phyloP scores from a whole-genome alignment of 352 stramenopile species.

The Pythium angustatum region DNA sequence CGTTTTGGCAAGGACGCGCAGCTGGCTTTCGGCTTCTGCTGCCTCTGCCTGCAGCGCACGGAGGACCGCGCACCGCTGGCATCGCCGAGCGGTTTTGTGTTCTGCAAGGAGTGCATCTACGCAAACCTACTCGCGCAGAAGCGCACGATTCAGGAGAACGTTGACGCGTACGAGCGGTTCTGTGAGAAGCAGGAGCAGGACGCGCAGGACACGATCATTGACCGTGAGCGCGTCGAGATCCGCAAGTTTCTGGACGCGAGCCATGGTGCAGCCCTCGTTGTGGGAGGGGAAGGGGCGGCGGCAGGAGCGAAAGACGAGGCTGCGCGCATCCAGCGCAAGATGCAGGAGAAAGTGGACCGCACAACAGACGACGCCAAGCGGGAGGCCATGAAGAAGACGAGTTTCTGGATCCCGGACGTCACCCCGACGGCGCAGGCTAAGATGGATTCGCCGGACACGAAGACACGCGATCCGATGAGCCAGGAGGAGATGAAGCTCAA shows the following conservation, averaged over 20 bases:
- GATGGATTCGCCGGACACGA: slow-evolving; percentile 62
- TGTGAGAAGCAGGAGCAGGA: slow-evolving; percentile 51
- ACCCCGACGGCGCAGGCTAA: slow-evolving; percentile 56
- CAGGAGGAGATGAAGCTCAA: slow-evolving; percentile 84
- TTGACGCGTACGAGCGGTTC: slow-evolving; percentile 62
- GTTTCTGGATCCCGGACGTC: slow-evolving; percentile 87
- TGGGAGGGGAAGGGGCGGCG: background rate
- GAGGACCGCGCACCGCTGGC: slow-evolving; percentile 60
- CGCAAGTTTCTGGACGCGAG: slow-evolving; percentile 52
- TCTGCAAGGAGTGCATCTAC: slow-evolving; percentile 90
- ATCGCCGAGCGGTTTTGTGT: slow-evolving; percentile 73
- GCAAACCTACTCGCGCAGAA: slow-evolving; percentile 84
- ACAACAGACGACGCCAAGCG: slow-evolving; percentile 73
- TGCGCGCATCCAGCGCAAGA: slow-evolving; percentile 38
- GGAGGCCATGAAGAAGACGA: slow-evolving; percentile 77
- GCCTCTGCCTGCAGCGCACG: slow-evolving; percentile 68
- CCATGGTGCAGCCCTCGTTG: slow-evolving; percentile 11
- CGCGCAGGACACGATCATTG: slow-evolving; percentile 48
- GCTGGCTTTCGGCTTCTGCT: slow-evolving; percentile 76
- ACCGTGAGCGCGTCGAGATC: slow-evolving; percentile 55
- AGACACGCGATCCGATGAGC: slow-evolving; percentile 84
- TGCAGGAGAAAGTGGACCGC: slow-evolving; percentile 75
- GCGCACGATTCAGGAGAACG: slow-evolving; percentile 72
- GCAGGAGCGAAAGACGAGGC: slow-evolving; percentile 17
- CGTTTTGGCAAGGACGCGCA: slow-evolving; percentile 82